phyloP scores from a whole-genome alignment of 495 filamentous ascomycete genomes.

The Wilcoxina mikolae region DNA sequence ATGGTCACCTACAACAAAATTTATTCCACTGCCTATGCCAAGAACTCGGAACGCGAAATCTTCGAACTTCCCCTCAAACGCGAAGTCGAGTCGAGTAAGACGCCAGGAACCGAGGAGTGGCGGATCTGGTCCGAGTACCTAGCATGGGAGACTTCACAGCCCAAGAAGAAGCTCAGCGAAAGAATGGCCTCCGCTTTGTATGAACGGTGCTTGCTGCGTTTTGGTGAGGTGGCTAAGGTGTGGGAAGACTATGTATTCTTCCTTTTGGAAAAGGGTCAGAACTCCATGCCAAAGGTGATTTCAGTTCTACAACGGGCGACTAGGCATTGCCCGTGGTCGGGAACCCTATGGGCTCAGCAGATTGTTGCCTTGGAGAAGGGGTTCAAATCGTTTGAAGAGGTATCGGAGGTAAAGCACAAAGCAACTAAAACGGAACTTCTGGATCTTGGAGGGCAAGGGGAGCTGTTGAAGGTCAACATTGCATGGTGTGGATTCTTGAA shows the following conservation, averaged over 20 bases:
- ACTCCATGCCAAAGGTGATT: conserved; percentile 30
- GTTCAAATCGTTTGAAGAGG: conserved; percentile 54
- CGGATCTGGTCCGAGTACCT: conserved; percentile 49
- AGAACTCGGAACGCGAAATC: conserved; percentile 52
- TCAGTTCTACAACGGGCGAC: conserved; percentile 59
- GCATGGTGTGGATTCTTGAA: conserved; percentile 90
- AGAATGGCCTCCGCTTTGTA: conserved; percentile 37
- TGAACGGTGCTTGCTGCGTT: conserved; percentile 56
- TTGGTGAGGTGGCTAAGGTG: conserved; percentile 41
- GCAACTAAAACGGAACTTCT: conserved; percentile 72
- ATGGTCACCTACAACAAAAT: conserved; percentile 57
- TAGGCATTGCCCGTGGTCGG: conserved; percentile 82
- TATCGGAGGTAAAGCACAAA: conserved; percentile 79
- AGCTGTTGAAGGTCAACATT: conserved; percentile 73
- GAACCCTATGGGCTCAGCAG: conserved; percentile 76
- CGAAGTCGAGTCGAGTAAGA: conserved; percentile 35
- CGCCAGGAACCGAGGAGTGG: conserved; percentile 34
- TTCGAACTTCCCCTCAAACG: conserved; percentile 54
- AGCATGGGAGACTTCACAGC: conserved; percentile 60
- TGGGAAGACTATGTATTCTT: conserved; percentile 28
- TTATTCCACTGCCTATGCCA: conserved; percentile 52
- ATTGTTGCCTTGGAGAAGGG: conserved; percentile 68
- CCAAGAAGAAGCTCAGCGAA: conserved; percentile 37
- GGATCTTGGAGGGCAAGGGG: conserved; percentile 56
- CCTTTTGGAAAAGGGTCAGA: conserved; percentile 22